Base-by-base conservation (phyloP, 768 basidiomycete genomes). In the Russula compacta region DNA sequence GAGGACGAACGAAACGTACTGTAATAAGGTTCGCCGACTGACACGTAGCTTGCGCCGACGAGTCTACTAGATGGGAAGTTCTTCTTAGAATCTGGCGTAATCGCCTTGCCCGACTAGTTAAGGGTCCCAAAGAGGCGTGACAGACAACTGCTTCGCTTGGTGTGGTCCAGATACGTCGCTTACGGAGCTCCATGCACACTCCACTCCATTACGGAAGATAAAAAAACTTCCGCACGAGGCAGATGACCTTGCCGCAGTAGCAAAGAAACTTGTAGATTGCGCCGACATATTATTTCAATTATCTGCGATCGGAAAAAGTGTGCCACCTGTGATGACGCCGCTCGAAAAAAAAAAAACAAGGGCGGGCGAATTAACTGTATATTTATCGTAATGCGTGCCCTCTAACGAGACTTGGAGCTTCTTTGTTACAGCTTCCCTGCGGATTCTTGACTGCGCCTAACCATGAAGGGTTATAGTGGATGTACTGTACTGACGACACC, bases 401-500 rank as follows among this genome's bases (percentile, higher is more conserved):
- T 39, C 42, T 39, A 29, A 56, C 12, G 39, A 15, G 38, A n/a
- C 40, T 44, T 56, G n/a, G n/a, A n/a, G n/a, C n/a, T n/a, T n/a
- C 48, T 17, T 56, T 38, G 39, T 44, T 46, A 36, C 21, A 29
- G n/a, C 33, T 36, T 44, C 48, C n/a, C 55, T 60, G 53, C 39
- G 53, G 19, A 40, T 35, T n/a, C 36, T 42, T 5, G 12, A 12
- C 10, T 44, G 40, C 47, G n/a, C 48, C 17, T 52, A 35, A 21
- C 49, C 60, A 19, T 4, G 49, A 51, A 33, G 60, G 60, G 60
- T 33, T 57, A 61, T 38, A 50, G 52, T 21, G 29, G 42, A 44
- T 29, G 40, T 21, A 46, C 29, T 6, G 48, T 33, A 24, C 5
- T 24, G 49, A 53, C 21, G 2, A 40, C 24, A 29, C 35, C n/a